phyloP scores from a whole-genome alignment of 2,329 filamentous ascomycete genomes.

The Cyphellophora europaea region DNA sequence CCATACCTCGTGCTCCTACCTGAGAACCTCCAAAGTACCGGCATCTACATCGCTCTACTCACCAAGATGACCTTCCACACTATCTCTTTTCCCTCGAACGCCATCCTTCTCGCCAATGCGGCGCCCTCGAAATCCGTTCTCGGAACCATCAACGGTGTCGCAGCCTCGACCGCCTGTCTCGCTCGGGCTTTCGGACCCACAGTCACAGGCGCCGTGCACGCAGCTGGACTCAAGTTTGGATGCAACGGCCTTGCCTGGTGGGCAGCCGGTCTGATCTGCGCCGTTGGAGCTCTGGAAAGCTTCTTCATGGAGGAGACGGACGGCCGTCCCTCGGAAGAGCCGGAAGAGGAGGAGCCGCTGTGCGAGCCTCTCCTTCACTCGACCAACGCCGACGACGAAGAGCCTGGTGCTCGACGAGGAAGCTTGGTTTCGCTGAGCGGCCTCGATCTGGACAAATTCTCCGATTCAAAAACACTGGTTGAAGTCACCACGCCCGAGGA shows the following conservation, averaged over 20 bases:
- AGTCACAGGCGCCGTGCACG: slow-evolving; percentile 75
- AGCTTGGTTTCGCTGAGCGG: slow-evolving; percentile 11
- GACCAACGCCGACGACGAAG: slow-evolving; percentile 13
- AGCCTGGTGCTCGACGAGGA: slow-evolving; percentile 7
- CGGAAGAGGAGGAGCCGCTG: slow-evolving; percentile 28
- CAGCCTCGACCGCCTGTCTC: slow-evolving; percentile 81
- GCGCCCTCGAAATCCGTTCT: slow-evolving; percentile 76
- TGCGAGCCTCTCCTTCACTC: slow-evolving; percentile 22
- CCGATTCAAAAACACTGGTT: slow-evolving; percentile 1
- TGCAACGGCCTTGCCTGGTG: slow-evolving; percentile 92
- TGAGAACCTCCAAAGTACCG: slow-evolving; percentile 57
- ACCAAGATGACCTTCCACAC: slow-evolving; percentile 92
- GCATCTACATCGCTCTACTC: slow-evolving; percentile 68
- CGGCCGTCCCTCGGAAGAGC: slow-evolving; percentile 32
- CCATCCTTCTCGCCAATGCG: slow-evolving; percentile 81
- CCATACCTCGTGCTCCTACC: slow-evolving; percentile 86
- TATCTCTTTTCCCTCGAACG: slow-evolving; percentile 82
- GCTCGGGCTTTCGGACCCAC: slow-evolving; percentile 83
- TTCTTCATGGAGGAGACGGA: slow-evolving; percentile 63
- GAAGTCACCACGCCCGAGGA: background rate
- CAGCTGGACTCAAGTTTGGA: slow-evolving; percentile 66
- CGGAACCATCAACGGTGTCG: slow-evolving; percentile 85
- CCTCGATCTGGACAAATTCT: slow-evolving; percentile 11
- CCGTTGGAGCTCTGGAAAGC: slow-evolving; percentile 65
- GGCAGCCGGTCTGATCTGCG: slow-evolving; percentile 69